Percentiles rank a stretch among this genome's conserved stretches.
These are phyloP conservation scores for Neofusicoccum umdonicola DNA, from an alignment of 2,329 filamentous ascomycete genomes.

Conservation along the genomic window DNA sequence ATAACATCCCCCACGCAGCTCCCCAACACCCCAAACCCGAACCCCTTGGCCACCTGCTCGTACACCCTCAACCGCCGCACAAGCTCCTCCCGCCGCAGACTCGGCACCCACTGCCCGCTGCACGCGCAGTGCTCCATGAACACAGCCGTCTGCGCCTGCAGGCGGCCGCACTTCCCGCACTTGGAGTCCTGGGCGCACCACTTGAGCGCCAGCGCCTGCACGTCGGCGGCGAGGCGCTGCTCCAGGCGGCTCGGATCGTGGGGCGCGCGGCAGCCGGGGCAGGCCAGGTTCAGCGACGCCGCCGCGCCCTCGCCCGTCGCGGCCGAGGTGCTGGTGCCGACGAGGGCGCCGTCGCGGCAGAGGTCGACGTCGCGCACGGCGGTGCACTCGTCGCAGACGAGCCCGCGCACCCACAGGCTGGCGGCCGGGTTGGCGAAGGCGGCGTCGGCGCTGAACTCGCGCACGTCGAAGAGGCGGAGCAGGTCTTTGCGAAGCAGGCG, in stretches of 20 bases:
- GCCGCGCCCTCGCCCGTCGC: conserved; percentile 10
- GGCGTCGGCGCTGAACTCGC: conserved; percentile 88
- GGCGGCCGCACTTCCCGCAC: conserved; percentile 65
- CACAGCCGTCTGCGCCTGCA: conserved; percentile 70
- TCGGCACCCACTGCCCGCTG: conserved; percentile 78
- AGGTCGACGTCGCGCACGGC: conserved; percentile 85
- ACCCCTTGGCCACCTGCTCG: conserved; percentile 71
- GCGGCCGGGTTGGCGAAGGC: conserved; percentile 82
- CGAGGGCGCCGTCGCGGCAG: conserved; percentile 81
- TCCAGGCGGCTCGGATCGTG: conserved; percentile 80
- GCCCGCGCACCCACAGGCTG: conserved; percentile 67
- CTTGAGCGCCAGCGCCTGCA: conserved; percentile 71
- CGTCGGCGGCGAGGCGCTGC: conserved; percentile 73
- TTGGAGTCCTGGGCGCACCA: conserved; percentile 91
- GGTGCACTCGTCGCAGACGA: conserved; percentile 89
- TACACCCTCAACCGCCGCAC: conserved; percentile 66
- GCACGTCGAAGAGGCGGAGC: conserved; percentile 84
- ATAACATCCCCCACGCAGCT: conserved; percentile 68
- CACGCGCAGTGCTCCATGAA: conserved; percentile 97
- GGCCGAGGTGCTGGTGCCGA: conserved; percentile 50
- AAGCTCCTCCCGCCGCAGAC: conserved; percentile 65
- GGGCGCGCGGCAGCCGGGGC: conserved; percentile 70
- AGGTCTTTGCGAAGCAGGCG: conserved; percentile 86
- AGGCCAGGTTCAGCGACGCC: conserved; percentile 43
- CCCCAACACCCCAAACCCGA: conserved; percentile 77